These are phyloP conservation scores for Babesia divergens DNA, from an alignment of 169 alveolate genomes.

Conservation along the genomic window DNA sequence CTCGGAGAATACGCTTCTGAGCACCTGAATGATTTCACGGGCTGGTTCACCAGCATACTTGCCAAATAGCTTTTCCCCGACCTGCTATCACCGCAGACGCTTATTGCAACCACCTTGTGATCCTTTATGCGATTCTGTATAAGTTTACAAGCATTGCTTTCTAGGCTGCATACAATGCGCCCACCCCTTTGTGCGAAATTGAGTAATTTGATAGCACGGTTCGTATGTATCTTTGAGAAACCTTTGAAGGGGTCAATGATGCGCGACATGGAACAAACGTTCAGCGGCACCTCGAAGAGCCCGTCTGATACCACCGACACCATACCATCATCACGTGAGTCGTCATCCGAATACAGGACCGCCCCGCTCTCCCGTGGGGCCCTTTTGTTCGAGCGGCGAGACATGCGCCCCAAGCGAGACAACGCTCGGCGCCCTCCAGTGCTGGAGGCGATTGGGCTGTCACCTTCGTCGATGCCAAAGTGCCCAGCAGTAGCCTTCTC, in stretches of 20 bases:
- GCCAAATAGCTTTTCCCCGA: conserved; percentile 60
- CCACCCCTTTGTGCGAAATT: conserved; percentile 11
- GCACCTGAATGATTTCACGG: conserved; percentile 31
- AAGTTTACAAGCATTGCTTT: conserved; percentile 16
- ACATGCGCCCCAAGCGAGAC: neutral
- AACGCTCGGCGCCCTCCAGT: neutral
- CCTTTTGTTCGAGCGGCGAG: neutral
- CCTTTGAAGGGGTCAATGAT: conserved; percentile 60
- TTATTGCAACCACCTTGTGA: conserved; percentile 31
- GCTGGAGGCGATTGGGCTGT: neutral
- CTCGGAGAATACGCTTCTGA: conserved; percentile 13
- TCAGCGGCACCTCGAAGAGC: conserved; percentile 55
- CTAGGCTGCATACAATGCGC: conserved; percentile 25
- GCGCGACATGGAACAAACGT: conserved; percentile 46
- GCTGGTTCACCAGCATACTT: conserved; percentile 51
- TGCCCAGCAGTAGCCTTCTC: neutral
- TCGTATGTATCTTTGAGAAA: conserved; percentile 40
- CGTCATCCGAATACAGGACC: conserved; percentile 1
- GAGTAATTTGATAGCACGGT: conserved; percentile 38
- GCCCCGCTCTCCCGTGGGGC: neutral
- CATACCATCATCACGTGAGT: neutral
- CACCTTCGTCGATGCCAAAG: neutral
- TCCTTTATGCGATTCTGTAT: conserved; percentile 26
- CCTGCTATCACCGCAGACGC: conserved; percentile 45
- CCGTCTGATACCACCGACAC: neutral